Conservation (phyloP, 495 filamentous ascomycete species). For the Aspergillus cavernicola region DNA sequence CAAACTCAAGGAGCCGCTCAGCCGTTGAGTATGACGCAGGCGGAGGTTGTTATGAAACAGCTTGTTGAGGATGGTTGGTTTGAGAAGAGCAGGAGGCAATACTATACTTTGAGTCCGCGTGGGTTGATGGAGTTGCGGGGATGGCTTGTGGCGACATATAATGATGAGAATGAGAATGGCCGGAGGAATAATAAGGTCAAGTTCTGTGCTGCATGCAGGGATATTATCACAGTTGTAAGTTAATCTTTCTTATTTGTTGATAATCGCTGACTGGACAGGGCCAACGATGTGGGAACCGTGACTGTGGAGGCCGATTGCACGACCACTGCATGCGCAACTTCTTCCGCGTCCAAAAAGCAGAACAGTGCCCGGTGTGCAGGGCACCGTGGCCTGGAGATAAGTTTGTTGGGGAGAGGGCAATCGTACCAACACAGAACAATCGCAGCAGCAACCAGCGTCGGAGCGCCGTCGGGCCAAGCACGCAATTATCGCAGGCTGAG, state of each 20-base stretch:
- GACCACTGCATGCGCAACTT: constrained; percentile 70
- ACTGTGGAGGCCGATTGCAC: constrained; percentile 71
- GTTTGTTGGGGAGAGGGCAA: constrained; percentile 80
- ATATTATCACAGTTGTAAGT: constrained; percentile 77
- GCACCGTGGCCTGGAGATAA: constrained; percentile 67
- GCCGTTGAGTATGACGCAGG: constrained; percentile 69
- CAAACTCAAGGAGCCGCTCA: constrained; percentile 38
- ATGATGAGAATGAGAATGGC: constrained; percentile 57
- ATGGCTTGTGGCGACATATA: constrained; percentile 83
- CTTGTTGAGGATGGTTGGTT: constrained; percentile 84
- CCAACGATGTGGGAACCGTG: constrained; percentile 68
- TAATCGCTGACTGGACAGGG: constrained; percentile 46
- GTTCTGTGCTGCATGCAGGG: constrained; percentile 83
- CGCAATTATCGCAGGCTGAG: constrained; percentile 3
- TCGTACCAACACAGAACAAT: constrained; percentile 32
- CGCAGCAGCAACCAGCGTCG: constrained; percentile 23
- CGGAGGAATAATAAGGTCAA: constrained; percentile 61
- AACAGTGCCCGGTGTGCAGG: constrained; percentile 72
- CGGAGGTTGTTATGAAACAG: constrained; percentile 63
- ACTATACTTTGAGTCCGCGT: constrained; percentile 70
- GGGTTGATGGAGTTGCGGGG: constrained; percentile 78
- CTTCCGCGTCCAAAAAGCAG: constrained; percentile 60
- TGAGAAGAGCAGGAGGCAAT: constrained; percentile 64
- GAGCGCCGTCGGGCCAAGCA: constrained; percentile 10
- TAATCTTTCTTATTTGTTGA: not conserved